phyloP scores from a whole-genome alignment of 441 rosid genomes.

The Dalechampia spathulata region DNA sequence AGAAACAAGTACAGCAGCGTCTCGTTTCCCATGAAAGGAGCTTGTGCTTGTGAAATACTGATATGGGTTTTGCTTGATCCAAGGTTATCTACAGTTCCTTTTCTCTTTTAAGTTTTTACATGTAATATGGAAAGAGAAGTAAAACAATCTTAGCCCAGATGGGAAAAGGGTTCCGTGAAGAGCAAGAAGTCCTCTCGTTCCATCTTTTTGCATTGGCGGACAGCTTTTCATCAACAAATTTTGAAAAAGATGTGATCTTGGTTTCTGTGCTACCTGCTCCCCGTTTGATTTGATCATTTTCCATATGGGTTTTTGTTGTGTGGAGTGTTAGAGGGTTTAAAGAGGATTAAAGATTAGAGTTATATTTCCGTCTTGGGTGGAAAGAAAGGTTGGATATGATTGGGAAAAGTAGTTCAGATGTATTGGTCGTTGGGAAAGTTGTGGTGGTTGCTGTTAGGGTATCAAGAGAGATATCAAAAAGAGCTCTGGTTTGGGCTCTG shows the following conservation, averaged over 20 bases:
- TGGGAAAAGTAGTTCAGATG: constrained; percentile 37
- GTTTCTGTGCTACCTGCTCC: constrained; percentile 29
- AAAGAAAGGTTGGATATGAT: constrained; percentile 28
- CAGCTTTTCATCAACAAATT: constrained; percentile 1
- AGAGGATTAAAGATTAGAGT: neutral
- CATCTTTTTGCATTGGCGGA: neutral
- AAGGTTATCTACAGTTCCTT: constrained; percentile 16
- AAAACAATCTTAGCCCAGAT: neutral
- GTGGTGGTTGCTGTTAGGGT: constrained; percentile 95
- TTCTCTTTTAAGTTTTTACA: neutral
- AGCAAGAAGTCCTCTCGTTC: constrained; percentile 33
- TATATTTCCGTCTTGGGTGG: neutral
- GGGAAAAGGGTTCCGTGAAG: constrained; percentile 27
- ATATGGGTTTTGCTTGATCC: constrained; percentile 22
- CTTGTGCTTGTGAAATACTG: constrained; percentile 13
- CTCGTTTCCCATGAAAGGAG: constrained; percentile 17
- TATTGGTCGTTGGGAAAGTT: constrained; percentile 39
- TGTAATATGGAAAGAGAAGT: constrained; percentile 7
- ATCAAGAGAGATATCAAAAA: constrained; percentile 75
- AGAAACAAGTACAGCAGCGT: constrained; percentile 13
- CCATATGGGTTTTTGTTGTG: constrained; percentile 30
- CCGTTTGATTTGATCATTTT: constrained; percentile 11
- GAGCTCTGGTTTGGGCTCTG: constrained; percentile 90
- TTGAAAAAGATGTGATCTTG: constrained; percentile 27
- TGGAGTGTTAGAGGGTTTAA: constrained; percentile 12